Percentiles rank a stretch among this genome's conserved stretches.
These are phyloP conservation scores for Paracamarosporium sp. DNA, from an alignment of 2,329 filamentous ascomycete genomes.

Conservation along the genomic window DNA sequence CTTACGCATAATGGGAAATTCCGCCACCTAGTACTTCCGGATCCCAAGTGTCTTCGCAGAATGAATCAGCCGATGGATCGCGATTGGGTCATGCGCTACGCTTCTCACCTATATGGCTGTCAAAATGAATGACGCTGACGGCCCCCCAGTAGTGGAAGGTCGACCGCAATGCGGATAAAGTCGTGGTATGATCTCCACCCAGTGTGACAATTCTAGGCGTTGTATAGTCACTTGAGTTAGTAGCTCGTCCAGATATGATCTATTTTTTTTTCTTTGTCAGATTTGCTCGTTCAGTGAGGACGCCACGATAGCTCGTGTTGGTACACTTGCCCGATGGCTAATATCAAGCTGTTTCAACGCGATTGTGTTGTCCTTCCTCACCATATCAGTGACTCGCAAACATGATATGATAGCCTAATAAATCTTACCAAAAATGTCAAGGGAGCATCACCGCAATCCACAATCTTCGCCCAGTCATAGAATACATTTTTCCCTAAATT, in stretches of 20 bases:
- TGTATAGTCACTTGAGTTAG: slow-evolving; percentile 53
- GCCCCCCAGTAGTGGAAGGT: slow-evolving; percentile 59
- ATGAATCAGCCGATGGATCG: not conserved
- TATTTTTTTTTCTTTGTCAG: slow-evolving; percentile 15
- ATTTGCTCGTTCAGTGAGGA: not conserved
- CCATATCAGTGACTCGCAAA: not conserved
- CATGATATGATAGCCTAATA: not conserved
- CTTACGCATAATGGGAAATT: slow-evolving; percentile 66
- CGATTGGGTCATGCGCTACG: not conserved
- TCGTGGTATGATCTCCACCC: slow-evolving; percentile 65
- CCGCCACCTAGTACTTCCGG: slow-evolving; percentile 62
- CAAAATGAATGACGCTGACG: slow-evolving; percentile 65
- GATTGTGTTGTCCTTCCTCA: slow-evolving; percentile 57
- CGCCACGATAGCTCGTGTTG: not conserved
- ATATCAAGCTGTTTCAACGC: slow-evolving; percentile 61
- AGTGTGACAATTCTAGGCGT: slow-evolving; percentile 61
- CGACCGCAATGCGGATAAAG: slow-evolving; percentile 59
- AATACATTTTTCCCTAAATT: slow-evolving; percentile 50
- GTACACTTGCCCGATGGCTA: slow-evolving; percentile 54
- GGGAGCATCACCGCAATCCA: slow-evolving; percentile 64
- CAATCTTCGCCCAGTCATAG: slow-evolving; percentile 57
- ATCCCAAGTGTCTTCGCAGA: slow-evolving; percentile 60
- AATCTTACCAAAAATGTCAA: slow-evolving; percentile 53
- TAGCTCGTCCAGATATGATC: slow-evolving; percentile 55
- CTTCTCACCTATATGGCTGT: slow-evolving; percentile 56